Conservation (phyloP, 768 basidiomycete genomes). For the Gautieria morchelliformis region DNA sequence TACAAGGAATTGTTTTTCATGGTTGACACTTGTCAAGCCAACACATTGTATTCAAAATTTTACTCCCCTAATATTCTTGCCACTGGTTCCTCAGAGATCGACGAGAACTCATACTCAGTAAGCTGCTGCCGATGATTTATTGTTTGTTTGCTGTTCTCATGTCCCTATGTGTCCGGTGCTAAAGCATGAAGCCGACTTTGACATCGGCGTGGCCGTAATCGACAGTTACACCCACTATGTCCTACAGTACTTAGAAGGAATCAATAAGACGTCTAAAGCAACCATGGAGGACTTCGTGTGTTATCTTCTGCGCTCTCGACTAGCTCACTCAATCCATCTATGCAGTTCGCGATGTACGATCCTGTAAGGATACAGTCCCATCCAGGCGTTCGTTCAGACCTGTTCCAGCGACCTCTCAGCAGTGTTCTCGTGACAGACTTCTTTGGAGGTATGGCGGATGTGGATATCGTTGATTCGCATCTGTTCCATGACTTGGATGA, state of each 20-base stretch:
- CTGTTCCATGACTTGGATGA: neutral
- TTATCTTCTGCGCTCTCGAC: slow-evolving; percentile 10
- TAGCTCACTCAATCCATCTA: neutral
- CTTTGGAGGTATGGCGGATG: slow-evolving; percentile 80
- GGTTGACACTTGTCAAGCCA: slow-evolving; percentile 98
- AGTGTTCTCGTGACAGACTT: slow-evolving; percentile 69
- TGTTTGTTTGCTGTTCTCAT: neutral
- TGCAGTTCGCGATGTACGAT: slow-evolving; percentile 78
- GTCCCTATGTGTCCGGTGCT: too few species aligned
- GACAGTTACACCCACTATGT: slow-evolving; percentile 91
- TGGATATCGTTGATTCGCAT: slow-evolving; percentile 42
- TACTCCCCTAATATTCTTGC: slow-evolving; percentile 92
- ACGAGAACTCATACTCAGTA: slow-evolving; percentile 91
- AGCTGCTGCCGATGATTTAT: slow-evolving; percentile 3
- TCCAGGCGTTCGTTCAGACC: slow-evolving; percentile 80
- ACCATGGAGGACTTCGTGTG: slow-evolving; percentile 78
- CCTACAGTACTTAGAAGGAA: slow-evolving; percentile 82
- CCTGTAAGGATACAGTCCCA: slow-evolving; percentile 67
- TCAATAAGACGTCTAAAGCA: slow-evolving; percentile 80
- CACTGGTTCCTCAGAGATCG: slow-evolving; percentile 75
- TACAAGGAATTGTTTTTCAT: slow-evolving; percentile 98
- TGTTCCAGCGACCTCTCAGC: slow-evolving; percentile 62
- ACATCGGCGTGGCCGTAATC: slow-evolving; percentile 92
- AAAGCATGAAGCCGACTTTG: slow-evolving; percentile 90
- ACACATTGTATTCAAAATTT: slow-evolving; percentile 87